Evolutionary conservation across 108 stramenopile species (phyloP).

Genomic region (Nitzschia sp.): DNA sequence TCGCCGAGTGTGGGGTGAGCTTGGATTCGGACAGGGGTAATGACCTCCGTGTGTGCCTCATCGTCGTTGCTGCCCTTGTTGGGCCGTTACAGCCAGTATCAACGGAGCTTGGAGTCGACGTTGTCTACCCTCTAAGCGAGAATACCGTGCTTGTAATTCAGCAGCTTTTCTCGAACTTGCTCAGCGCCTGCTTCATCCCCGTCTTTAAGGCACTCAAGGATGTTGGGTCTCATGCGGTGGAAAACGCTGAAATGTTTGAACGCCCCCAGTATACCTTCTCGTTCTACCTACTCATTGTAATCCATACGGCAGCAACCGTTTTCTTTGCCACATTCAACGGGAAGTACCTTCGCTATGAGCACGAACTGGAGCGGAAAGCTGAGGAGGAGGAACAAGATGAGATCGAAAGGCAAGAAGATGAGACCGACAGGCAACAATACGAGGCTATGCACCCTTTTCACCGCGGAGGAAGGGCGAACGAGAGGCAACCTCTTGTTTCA

Average conservation of each 20-base stretch:
- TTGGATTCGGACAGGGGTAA: slow-evolving; percentile 72
- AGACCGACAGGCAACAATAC: neutral
- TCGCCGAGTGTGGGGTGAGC: slow-evolving; percentile 84
- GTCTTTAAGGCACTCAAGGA: slow-evolving; percentile 78
- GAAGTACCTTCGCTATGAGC: slow-evolving; percentile 75
- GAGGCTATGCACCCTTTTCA: slow-evolving; percentile 15
- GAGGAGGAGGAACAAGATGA: slow-evolving; percentile 23
- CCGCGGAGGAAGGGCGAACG: neutral
- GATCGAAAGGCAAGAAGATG: neutral
- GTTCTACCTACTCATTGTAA: slow-evolving; percentile 78
- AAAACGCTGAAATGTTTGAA: slow-evolving; percentile 48
- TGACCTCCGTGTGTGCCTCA: slow-evolving; percentile 66
- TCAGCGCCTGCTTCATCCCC: slow-evolving; percentile 85
- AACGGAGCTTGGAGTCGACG: slow-evolving; percentile 84
- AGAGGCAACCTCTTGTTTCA: slow-evolving; percentile 21
- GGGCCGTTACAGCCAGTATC: slow-evolving; percentile 87
- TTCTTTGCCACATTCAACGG: slow-evolving; percentile 91
- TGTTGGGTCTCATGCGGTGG: slow-evolving; percentile 51
- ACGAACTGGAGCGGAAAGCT: slow-evolving; percentile 65
- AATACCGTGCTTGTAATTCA: slow-evolving; percentile 88
- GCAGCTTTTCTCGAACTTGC: slow-evolving; percentile 82
- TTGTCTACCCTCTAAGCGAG: slow-evolving; percentile 81
- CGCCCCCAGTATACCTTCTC: slow-evolving; percentile 84
- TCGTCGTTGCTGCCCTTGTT: slow-evolving; percentile 73
- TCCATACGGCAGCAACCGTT: slow-evolving; percentile 74